Evolutionary conservation across 2,329 filamentous ascomycete species (phyloP).

Genomic region (Corynespora cassiicola): DNA sequence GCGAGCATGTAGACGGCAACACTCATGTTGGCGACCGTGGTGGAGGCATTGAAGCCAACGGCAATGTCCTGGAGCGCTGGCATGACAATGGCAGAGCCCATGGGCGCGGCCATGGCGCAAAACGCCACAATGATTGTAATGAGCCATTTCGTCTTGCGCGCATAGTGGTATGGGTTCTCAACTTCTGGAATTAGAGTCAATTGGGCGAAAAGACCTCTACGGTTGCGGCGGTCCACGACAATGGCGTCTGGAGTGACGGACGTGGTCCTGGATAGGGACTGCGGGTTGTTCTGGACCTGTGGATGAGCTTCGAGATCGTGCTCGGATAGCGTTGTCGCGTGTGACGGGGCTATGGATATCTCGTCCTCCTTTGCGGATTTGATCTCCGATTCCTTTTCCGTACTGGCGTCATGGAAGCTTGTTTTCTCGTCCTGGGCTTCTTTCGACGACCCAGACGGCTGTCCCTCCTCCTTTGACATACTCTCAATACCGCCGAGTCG

Average conservation of each 20-base stretch:
- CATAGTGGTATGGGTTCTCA: constrained; percentile 76
- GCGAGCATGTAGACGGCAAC: constrained; percentile 50
- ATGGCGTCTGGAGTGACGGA: constrained; percentile 48
- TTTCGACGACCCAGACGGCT: constrained; percentile 6
- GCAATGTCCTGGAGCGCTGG: constrained; percentile 52
- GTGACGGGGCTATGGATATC: constrained; percentile 30
- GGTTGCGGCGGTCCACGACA: constrained; percentile 58
- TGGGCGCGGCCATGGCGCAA: constrained; percentile 77
- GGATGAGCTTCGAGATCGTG: constrained; percentile 25
- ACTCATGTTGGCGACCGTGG: constrained; percentile 46
- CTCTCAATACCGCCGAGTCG: no score
- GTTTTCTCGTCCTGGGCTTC: background rate
- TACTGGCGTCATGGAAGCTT: background rate
- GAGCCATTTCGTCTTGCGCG: constrained; percentile 78
- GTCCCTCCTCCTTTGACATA: no score
- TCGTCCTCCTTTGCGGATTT: constrained; percentile 18
- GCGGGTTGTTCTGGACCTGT: constrained; percentile 4
- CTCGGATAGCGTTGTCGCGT: constrained; percentile 25
- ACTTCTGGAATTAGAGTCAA: constrained; percentile 81
- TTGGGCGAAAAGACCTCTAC: constrained; percentile 75
- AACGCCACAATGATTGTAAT: constrained; percentile 79
- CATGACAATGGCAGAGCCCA: constrained; percentile 85
- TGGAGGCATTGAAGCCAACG: constrained; percentile 34
- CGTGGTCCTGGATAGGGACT: constrained; percentile 30
- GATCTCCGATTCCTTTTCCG: constrained; percentile 17